Evolutionary conservation across 2,329 filamentous ascomycete genomes (phyloP), one percentile per base, ranked within the genome.

Genomic region (Penicillium corylophilum): DNA sequence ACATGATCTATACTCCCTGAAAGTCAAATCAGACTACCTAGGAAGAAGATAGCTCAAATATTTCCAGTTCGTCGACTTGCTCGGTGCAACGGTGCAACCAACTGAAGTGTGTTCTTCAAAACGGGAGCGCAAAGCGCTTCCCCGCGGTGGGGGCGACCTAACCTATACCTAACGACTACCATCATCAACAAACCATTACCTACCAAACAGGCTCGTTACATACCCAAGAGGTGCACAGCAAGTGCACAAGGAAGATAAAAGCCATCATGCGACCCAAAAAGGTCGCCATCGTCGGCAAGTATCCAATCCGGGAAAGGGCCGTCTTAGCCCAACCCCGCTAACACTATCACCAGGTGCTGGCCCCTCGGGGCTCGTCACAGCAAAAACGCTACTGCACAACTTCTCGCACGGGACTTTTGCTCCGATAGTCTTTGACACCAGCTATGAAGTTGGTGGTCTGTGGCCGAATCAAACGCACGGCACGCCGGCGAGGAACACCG

Each of bases 301-400:
- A 16, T 9, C 26, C 18, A 18, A 15, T 5, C 18, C 13, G 31
- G 22, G 9, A 15, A 18, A 20, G 20, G 2, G 26, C 23, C 4
- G 3, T 29, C 24, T 9, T 12, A 15, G 24, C 36, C 15, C 29
- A 50, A 38, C 13, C 44, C 36, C 24, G 18, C 54, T 55, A 42
- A 63, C 35, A 49, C 23, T 35, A 12, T 26, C 20, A 12, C 20
- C 56, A 88, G 86, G 86, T 46, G 86, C 84, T 48, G 86, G 86
- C 1, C 86, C 86, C 10, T 84, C 86, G 1, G 86, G 85, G 31
- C 79, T 89, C 20, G 83, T 85, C 15, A 83, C 84, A 9, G 86
- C 86, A 60, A 94, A 93, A 72, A 87, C 85, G 0, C 77, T 94
- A 24, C 77, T 90, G 55, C 77, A 84, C 71, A 78, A 84, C 64